phyloP scores from a whole-genome alignment of 2,329 filamentous ascomycete species.

The Scedosporium apiospermum region DNA sequence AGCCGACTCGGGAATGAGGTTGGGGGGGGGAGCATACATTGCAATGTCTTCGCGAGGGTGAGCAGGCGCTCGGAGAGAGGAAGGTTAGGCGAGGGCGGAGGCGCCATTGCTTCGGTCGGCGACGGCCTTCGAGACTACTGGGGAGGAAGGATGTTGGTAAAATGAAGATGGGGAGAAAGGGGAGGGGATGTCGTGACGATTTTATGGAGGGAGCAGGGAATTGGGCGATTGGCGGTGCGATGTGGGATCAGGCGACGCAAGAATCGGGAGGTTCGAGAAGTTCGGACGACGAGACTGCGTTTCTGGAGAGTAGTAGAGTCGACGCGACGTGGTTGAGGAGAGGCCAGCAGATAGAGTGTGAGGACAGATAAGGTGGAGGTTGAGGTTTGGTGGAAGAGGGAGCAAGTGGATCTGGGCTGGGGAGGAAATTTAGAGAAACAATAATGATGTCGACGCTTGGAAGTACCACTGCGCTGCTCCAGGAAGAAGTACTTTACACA shows the following conservation, averaged over 20 bases:
- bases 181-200: neutral
- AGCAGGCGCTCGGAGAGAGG: conserved; percentile 67
- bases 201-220: neutral
- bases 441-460: conserved; percentile 2
- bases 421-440: neutral
- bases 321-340: neutral
- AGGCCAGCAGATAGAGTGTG: neutral
- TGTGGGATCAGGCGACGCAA: neutral
- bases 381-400: neutral
- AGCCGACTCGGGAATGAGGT: conserved; percentile 8
- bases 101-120: conserved; percentile 7
- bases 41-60: conserved; percentile 76
- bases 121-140: neutral
- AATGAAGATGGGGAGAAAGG: neutral
- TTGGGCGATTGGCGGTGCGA: neutral
- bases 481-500: neutral
- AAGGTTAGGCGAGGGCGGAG: conserved; percentile 53
- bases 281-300: neutral
- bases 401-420: neutral
- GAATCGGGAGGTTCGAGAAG: neutral
- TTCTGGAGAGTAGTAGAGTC: neutral
- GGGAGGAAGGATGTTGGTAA: neutral
- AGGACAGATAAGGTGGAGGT: neutral
- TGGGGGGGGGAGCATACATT: conserved; percentile 61
- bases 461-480: neutral